phyloP scores from a whole-genome alignment of 805 yeast genomes.

The Wickerhamomyces rabaulensis region DNA sequence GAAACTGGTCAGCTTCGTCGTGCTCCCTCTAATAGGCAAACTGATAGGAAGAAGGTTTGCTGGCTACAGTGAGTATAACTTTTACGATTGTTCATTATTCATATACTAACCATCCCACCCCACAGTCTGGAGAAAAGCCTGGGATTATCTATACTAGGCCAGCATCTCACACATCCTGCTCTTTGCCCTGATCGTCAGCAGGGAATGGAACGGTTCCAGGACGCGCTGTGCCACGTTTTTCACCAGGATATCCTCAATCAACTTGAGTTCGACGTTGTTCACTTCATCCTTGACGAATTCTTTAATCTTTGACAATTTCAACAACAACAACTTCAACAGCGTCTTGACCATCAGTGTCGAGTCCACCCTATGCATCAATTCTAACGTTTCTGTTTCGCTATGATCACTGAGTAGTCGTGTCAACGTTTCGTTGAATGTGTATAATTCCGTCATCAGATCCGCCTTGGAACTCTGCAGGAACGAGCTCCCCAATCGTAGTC shows the following conservation, averaged over 20 bases:
- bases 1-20: constrained; percentile 51
- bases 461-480: neutral
- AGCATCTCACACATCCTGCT: neutral
- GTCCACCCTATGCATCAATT: constrained; percentile 5
- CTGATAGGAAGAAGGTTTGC: constrained; percentile 60
- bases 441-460: constrained; percentile 6
- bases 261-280: constrained; percentile 9
- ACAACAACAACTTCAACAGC: constrained; percentile 12
- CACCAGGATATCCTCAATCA: constrained; percentile 17
- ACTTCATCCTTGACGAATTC: constrained; percentile 4
- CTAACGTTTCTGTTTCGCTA: neutral
- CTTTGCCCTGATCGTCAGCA: constrained; percentile 7
- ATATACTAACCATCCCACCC: constrained; percentile 4
- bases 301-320: constrained; percentile 10
- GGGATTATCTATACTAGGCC: constrained; percentile 15
- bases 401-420: constrained; percentile 16
- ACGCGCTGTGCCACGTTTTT: constrained; percentile 18
- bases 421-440: constrained; percentile 23
- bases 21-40: constrained; percentile 65
- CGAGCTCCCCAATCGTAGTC: neutral
- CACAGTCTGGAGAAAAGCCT: constrained; percentile 18
- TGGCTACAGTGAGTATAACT: constrained; percentile 18
- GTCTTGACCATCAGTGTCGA: constrained; percentile 14
- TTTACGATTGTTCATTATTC: neutral
- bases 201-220: constrained; percentile 18